Conservation (phyloP, 176 grass and related monocot genomes). For the Tuctoria greenei region DNA sequence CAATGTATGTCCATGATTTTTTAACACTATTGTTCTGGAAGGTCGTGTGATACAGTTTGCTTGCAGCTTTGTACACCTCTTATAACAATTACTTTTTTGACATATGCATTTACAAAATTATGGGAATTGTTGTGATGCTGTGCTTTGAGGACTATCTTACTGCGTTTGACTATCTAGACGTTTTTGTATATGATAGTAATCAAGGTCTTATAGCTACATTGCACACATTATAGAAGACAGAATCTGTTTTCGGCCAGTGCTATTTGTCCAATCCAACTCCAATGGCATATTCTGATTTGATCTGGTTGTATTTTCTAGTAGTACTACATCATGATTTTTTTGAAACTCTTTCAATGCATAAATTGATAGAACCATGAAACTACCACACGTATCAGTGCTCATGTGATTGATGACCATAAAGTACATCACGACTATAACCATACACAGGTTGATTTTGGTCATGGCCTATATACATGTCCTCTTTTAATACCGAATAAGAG, state of each 20-base stretch:
- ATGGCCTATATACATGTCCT: background rate
- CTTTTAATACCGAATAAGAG: background rate
- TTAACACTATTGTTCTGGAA: background rate
- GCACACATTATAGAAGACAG: background rate
- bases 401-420: slow-evolving; percentile 10
- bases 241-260: background rate
- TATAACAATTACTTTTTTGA: background rate
- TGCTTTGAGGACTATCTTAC: background rate
- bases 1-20: background rate
- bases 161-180: background rate
- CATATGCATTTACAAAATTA: background rate
- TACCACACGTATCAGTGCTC: background rate
- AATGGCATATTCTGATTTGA: background rate
- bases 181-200: background rate
- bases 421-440: background rate
- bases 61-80: background rate
- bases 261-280: background rate
- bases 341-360: background rate
- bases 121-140: background rate
- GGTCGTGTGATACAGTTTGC: background rate
- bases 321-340: background rate
- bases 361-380: background rate
- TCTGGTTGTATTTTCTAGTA: background rate
- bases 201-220: background rate
- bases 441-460: background rate